Conservation (phyloP, 2,329 filamentous ascomycete species). For the Ceratocystis ficicola region DNA sequence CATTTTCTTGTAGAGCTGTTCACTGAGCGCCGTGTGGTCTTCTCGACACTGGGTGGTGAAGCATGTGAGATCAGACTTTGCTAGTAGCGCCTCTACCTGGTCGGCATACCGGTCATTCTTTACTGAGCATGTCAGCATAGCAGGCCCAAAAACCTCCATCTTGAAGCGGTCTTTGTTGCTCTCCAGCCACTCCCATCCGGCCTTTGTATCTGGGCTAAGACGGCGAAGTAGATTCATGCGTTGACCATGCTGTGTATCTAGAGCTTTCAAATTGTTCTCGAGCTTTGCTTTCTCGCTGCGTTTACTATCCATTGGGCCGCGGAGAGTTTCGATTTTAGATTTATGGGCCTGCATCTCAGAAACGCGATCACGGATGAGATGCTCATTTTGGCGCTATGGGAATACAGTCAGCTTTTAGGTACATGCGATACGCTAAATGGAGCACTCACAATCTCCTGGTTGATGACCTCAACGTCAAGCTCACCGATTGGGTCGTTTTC, state of each 20-base stretch:
- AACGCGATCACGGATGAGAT: constrained; percentile 40
- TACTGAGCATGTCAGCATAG: constrained; percentile 67
- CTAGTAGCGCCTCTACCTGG: constrained; percentile 42
- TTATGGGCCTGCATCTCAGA: not conserved
- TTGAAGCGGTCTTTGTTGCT: constrained; percentile 57
- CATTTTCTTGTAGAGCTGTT: constrained; percentile 50
- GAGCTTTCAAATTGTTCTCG: constrained; percentile 40
- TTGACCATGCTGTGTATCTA: constrained; percentile 65
- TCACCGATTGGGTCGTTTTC: constrained; percentile 49
- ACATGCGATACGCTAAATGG: not conserved
- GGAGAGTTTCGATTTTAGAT: not conserved
- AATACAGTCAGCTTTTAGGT: constrained; percentile 31
- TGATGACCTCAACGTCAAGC: constrained; percentile 60
- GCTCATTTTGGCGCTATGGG: constrained; percentile 31
- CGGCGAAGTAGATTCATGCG: constrained; percentile 53
- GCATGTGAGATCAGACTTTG: constrained; percentile 43
- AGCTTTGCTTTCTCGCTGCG: constrained; percentile 27
- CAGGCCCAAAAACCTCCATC: constrained; percentile 66
- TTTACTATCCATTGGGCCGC: not conserved
- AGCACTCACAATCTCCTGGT: constrained; percentile 54
- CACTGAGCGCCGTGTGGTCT: constrained; percentile 63
- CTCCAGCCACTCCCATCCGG: constrained; percentile 73
- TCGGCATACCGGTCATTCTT: constrained; percentile 56
- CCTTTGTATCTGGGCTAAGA: constrained; percentile 50
- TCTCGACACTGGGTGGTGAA: constrained; percentile 64